A percentile compares a stretch with the other conserved stretches of the same genome.
phyloP scores from a whole-genome alignment of 768 basidiomycete genomes.

The Leccinellum rugosiceps region DNA sequence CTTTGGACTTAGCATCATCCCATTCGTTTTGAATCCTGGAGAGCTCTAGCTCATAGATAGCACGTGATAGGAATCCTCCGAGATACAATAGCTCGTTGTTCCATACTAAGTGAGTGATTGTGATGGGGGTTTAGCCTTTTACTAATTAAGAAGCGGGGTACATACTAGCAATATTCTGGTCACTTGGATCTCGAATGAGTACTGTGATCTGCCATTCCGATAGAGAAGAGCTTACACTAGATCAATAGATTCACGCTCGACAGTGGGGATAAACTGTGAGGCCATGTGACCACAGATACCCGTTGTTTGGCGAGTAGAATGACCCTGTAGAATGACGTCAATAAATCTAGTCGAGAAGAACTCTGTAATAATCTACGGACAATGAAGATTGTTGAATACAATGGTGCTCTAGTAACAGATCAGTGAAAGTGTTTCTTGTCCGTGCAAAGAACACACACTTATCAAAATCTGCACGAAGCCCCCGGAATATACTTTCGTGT shows the following conservation, averaged over 20 bases:
- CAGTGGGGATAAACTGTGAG: slow-evolving; percentile 5
- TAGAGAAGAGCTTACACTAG: not conserved
- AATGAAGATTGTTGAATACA: slow-evolving; percentile 76
- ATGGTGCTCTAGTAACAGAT: slow-evolving; percentile 43
- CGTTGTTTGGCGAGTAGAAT: slow-evolving; percentile 11
- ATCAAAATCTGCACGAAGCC: slow-evolving; percentile 7
- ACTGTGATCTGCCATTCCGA: no score
- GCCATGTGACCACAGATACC: slow-evolving; percentile 12
- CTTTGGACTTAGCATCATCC: not conserved
- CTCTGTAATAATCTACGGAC: slow-evolving; percentile 42
- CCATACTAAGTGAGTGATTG: not conserved
- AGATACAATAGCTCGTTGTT: not conserved
- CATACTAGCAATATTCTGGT: slow-evolving; percentile 53
- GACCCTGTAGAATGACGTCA: slow-evolving; percentile 1
- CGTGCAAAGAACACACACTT: slow-evolving; percentile 4
- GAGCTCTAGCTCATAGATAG: not conserved
- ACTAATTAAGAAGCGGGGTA: not conserved
- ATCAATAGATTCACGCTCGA: slow-evolving; percentile 15
- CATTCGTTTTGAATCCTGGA: not conserved
- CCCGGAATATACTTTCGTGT: slow-evolving; percentile 2
- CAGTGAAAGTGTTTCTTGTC: not conserved
- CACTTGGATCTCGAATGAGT: not conserved
- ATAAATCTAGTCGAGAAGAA: not conserved
- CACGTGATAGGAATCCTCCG: not conserved
- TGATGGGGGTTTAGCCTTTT: not conserved